Evolutionary conservation across 31 red algal species (phyloP).

Genomic region (Bonnemaisonia californica): DNA sequence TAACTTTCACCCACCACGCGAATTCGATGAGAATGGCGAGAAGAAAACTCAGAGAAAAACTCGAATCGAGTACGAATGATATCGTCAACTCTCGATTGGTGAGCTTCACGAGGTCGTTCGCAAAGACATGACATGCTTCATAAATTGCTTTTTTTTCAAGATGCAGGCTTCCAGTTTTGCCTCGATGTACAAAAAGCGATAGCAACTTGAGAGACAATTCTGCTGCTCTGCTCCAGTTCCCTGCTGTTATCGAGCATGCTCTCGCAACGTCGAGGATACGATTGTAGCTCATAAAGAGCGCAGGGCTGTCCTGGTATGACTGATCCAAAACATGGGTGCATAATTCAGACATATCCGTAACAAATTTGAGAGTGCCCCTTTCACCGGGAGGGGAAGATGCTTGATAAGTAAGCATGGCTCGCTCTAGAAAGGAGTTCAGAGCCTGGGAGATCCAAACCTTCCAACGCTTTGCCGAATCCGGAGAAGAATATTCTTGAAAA

Average conservation of each 20-base stretch:
- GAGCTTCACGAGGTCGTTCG: slow-evolving; percentile 26
- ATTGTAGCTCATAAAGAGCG: background rate
- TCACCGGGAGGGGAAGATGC: background rate
- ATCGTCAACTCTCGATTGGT: background rate
- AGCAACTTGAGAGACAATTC: slow-evolving; percentile 22
- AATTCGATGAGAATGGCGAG: slow-evolving; percentile 31
- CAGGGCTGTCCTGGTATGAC: background rate
- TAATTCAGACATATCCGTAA: background rate
- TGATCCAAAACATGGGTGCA: background rate
- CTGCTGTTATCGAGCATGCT: background rate
- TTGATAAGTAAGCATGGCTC: background rate
- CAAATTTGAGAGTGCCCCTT: background rate
- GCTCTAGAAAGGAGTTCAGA: background rate
- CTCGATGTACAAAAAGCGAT: background rate
- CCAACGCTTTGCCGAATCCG: background rate
- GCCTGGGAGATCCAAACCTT: background rate
- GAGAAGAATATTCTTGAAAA: background rate
- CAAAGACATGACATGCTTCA: slow-evolving; percentile 22
- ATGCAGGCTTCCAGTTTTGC: background rate
- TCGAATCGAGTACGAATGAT: background rate
- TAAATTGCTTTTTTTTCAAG: background rate
- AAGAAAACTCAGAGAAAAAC: slow-evolving; percentile 4
- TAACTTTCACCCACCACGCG: slow-evolving; percentile 12
- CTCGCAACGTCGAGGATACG: slow-evolving; percentile 30
- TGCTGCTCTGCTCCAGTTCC: slow-evolving; percentile 11